Conservation (phyloP, 1,139 yeast genomes). For the Waltiozyma sp. region DNA sequence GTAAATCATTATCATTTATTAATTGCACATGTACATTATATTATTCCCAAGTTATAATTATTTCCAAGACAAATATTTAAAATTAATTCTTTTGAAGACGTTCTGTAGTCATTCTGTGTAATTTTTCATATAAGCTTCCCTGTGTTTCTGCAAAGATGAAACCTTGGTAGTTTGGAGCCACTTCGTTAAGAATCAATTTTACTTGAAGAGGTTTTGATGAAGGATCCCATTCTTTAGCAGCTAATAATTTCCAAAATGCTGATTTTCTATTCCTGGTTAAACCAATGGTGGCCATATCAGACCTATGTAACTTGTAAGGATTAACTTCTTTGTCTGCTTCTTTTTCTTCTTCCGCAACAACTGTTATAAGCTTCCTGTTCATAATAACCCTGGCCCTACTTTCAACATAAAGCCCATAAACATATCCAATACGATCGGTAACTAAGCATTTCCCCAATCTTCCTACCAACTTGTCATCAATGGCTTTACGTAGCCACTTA, state of each 20-base stretch:
- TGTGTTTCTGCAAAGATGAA: slow-evolving; percentile 12
- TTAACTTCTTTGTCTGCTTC: slow-evolving; percentile 22
- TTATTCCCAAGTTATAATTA: too few species aligned
- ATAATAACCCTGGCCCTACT: slow-evolving; percentile 13
- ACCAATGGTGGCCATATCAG: slow-evolving; percentile 35
- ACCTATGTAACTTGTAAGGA: slow-evolving; percentile 27
- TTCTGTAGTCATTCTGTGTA: slow-evolving; percentile 2
- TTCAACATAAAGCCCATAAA: slow-evolving; percentile 28
- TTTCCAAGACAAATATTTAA: too few species aligned
- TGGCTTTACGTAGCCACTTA: slow-evolving; percentile 26
- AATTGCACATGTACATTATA: neutral
- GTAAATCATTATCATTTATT: neutral
- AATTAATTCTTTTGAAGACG: neutral
- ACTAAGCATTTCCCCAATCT: slow-evolving; percentile 31
- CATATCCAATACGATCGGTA: slow-evolving; percentile 37
- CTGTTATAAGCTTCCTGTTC: slow-evolving; percentile 8
- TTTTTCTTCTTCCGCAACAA: slow-evolving; percentile 6
- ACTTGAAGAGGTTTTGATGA: slow-evolving; percentile 20
- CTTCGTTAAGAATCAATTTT: slow-evolving; percentile 9
- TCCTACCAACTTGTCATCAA: slow-evolving; percentile 22
- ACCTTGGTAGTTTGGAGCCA: slow-evolving; percentile 6
- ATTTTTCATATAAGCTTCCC: slow-evolving; percentile 14
- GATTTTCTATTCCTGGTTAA: slow-evolving; percentile 60
- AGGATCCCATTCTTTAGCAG: slow-evolving; percentile 62
- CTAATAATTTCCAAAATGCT: slow-evolving; percentile 66